These are phyloP conservation scores for Pelargonium citronellum DNA, from an alignment of 441 rosid species.

Conservation along the genomic window DNA sequence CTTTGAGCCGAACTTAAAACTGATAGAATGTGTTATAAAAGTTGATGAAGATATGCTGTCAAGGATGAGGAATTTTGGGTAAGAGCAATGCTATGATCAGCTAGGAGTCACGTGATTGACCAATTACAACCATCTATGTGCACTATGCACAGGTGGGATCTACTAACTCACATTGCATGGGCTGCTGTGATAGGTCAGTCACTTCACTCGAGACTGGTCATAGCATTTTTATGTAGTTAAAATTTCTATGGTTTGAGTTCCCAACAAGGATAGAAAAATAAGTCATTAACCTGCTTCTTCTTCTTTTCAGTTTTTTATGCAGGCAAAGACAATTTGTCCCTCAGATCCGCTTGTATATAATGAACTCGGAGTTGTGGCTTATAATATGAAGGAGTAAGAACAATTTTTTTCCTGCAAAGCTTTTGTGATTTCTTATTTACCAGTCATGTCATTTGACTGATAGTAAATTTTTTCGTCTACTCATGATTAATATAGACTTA, in stretches of 20 bases:
- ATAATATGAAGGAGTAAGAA: constrained; percentile 86
- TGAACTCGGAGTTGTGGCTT: constrained; percentile 95
- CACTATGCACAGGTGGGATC: background rate
- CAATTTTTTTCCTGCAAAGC: constrained; percentile 2
- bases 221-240: background rate
- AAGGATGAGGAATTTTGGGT: background rate
- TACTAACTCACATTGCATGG: background rate
- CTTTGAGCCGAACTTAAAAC: background rate
- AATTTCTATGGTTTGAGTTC: background rate
- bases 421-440: background rate
- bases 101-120: background rate
- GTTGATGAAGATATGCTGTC: background rate
- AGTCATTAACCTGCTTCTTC: background rate
- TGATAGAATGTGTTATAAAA: background rate
- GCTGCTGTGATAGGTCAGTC: constrained; percentile 2
- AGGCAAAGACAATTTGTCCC: constrained; percentile 81
- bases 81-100: background rate
- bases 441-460: no score
- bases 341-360: constrained; percentile 91
- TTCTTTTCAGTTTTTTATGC: constrained; percentile 69
- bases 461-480: no score
- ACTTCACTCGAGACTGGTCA: background rate
- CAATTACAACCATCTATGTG: background rate
- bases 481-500: no score
- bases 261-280: background rate